Percentiles rank a stretch among this genome's conserved stretches.
Evolutionary conservation across 352 stramenopile genomes (phyloP).

Genomic region (Phytophthora aleatoria): DNA sequence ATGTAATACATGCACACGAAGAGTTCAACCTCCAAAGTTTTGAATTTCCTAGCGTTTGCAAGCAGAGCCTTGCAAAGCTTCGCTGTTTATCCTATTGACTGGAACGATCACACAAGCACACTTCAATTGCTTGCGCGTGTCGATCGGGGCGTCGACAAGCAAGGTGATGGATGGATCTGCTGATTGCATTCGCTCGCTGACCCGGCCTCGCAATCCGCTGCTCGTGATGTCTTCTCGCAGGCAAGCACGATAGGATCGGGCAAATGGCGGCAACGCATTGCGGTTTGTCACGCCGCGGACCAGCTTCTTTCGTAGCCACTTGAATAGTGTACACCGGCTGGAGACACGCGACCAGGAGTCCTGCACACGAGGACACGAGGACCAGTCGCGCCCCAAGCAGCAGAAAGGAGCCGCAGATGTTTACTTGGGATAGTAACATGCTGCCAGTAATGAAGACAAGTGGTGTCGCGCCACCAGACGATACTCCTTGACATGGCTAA

Average conservation of each 20-base stretch:
- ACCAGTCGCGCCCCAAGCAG: constrained; percentile 15
- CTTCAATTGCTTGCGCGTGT: constrained; percentile 13
- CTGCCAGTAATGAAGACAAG: constrained; percentile 22
- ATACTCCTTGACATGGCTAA: constrained; percentile 1
- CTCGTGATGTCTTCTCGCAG: constrained; percentile 18
- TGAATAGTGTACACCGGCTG: constrained; percentile 33
- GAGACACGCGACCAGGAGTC: constrained; percentile 5
- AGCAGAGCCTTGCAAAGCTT: constrained; percentile 18
- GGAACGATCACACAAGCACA: constrained; percentile 3
- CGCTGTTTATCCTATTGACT: constrained; percentile 4
- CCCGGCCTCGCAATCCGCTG: constrained; percentile 15
- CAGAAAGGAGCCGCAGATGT: constrained; percentile 22
- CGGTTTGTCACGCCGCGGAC: constrained; percentile 6
- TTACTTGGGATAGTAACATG: constrained; percentile 28
- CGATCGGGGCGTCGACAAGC: neutral
- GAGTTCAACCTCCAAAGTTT: neutral
- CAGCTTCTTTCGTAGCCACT: constrained; percentile 4
- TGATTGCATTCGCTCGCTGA: constrained; percentile 17
- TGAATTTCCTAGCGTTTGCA: neutral
- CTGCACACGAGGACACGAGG: neutral
- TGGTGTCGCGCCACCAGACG: neutral
- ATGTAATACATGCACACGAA: neutral
- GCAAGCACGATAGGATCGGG: constrained; percentile 11
- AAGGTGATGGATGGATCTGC: constrained; percentile 17
- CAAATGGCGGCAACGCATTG: constrained; percentile 10